phyloP scores from a whole-genome alignment of 495 filamentous ascomycete genomes.

The Letharia columbiana region DNA sequence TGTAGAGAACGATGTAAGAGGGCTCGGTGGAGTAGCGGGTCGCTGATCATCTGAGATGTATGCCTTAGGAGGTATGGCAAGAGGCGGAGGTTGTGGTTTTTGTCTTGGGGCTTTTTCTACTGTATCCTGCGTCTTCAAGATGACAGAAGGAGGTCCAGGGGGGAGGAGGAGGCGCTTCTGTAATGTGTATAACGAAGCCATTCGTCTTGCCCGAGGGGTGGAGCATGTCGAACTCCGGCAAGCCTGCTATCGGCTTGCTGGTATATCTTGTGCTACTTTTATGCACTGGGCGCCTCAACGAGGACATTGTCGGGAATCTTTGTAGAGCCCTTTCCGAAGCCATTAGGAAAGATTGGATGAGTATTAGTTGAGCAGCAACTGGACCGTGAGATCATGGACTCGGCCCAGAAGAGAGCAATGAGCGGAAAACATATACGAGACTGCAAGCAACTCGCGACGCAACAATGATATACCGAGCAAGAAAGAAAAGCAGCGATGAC shows the following conservation, averaged over 20 bases:
- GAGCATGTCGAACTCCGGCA: conserved; percentile 27
- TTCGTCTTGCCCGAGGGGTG: conserved; percentile 15
- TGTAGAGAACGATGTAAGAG: conserved; percentile 1
- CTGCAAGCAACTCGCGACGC: not conserved
- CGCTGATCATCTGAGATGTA: conserved; percentile 11
- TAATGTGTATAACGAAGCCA: conserved; percentile 22
- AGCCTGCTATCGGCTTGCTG: conserved; percentile 13
- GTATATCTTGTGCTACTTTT: conserved; percentile 17
- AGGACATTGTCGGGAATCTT: conserved; percentile 14
- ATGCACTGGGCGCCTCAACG: conserved; percentile 10
- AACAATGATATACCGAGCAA: not conserved
- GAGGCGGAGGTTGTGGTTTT: conserved; percentile 14
- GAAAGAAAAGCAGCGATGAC: not conserved
- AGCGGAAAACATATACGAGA: not conserved
- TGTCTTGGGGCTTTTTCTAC: not conserved
- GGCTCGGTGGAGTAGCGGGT: conserved; percentile 11
- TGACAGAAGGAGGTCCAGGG: not conserved
- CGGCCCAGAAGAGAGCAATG: not conserved
- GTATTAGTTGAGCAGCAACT: not conserved
- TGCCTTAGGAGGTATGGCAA: conserved; percentile 22
- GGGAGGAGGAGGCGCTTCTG: conserved; percentile 17
- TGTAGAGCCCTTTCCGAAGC: not conserved
- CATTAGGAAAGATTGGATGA: not conserved
- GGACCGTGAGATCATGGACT: not conserved
- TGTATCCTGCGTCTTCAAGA: not conserved